A percentile compares a stretch with the other conserved stretches of the same genome.
Conservation (phyloP, 208 protist genomes). For the Trypanosomatidae sp. region DNA sequence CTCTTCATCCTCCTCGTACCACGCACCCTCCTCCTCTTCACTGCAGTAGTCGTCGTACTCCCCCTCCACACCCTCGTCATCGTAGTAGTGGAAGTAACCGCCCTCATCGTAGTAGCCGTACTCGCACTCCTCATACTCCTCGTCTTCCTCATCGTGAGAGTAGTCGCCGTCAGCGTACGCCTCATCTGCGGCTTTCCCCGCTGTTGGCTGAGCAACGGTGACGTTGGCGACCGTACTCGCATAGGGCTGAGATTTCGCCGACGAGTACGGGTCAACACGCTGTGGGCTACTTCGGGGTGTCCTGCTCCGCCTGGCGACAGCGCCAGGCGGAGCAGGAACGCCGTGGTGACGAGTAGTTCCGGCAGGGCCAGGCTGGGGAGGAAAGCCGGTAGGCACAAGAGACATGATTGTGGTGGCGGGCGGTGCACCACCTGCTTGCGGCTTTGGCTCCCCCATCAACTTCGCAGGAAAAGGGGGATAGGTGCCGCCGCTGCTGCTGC, state of each 20-base stretch:
- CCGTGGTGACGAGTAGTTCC: no score
- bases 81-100: conserved; percentile 34
- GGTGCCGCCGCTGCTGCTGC: neutral
- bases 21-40: conserved; percentile 5
- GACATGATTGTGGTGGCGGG: neutral
- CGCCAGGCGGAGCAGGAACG: neutral
- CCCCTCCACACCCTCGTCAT: conserved; percentile 24
- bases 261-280: neutral
- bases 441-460: neutral
- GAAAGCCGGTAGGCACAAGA: neutral
- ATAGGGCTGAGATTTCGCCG: neutral
- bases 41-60: conserved; percentile 21
- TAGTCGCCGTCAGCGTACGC: conserved; percentile 6
- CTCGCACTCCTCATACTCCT: conserved; percentile 37
- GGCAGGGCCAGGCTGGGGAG: neutral
- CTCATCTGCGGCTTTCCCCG: neutral
- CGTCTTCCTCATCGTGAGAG: conserved; percentile 16
- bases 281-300: neutral
- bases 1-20: conserved; percentile 22
- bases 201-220: neutral
- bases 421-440: neutral
- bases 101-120: conserved; percentile 38
- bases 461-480: neutral
- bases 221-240: neutral
- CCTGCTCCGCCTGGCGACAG: neutral